Conservation (phyloP, 2,329 filamentous ascomycete genomes). For the Tolypocladium tundrense region DNA sequence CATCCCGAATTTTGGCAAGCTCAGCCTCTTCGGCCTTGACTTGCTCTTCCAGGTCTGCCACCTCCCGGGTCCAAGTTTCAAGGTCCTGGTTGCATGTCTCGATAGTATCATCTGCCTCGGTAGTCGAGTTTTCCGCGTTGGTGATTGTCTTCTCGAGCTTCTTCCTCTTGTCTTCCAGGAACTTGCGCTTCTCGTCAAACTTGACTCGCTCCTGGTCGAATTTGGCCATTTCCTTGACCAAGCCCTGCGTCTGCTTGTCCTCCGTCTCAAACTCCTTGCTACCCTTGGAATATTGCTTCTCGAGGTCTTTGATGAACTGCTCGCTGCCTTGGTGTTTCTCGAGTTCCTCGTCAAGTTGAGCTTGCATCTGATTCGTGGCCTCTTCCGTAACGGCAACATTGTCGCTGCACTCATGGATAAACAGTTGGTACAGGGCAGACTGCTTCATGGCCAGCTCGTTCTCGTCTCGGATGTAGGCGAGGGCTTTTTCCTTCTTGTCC, state of each 20-base stretch:
- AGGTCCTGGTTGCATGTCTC: constrained; percentile 72
- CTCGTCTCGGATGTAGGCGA: constrained; percentile 82
- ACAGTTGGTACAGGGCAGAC: constrained; percentile 85
- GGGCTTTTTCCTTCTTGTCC: constrained; percentile 91
- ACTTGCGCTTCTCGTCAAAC: constrained; percentile 96
- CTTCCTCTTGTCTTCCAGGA: constrained; percentile 80
- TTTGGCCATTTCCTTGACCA: constrained; percentile 80
- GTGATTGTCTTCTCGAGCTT: constrained; percentile 85
- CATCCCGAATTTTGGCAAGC: constrained; percentile 72
- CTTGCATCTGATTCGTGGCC: constrained; percentile 82
- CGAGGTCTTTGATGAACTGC: constrained; percentile 78
- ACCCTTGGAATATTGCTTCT: constrained; percentile 75
- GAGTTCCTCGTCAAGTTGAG: constrained; percentile 74
- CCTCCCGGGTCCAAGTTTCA: constrained; percentile 63
- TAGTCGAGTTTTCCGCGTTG: constrained; percentile 62
- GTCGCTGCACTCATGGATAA: constrained; percentile 77
- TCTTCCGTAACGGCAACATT: constrained; percentile 85
- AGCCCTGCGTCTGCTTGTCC: constrained; percentile 68
- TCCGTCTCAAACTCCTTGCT: constrained; percentile 72
- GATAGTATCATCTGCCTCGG: constrained; percentile 67
- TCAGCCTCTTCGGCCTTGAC: constrained; percentile 74
- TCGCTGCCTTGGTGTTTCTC: constrained; percentile 88
- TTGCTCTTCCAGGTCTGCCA: constrained; percentile 62
- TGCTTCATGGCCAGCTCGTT: constrained; percentile 88
- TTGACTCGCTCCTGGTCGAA: constrained; percentile 97